phyloP scores from a whole-genome alignment of 495 filamentous ascomycete genomes.

The Clohesyomyces aquaticus region DNA sequence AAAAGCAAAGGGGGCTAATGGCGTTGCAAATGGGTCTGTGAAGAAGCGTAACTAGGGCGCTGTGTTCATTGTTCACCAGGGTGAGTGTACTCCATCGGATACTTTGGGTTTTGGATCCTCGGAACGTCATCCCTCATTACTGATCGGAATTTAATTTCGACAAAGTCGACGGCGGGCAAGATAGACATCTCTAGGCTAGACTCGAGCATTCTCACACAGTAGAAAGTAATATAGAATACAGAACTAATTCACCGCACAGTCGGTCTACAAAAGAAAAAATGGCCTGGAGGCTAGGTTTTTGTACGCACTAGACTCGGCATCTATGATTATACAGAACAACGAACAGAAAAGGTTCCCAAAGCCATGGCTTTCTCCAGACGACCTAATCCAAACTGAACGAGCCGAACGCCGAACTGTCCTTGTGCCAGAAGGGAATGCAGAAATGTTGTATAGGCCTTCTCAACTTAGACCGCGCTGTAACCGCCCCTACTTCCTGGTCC shows the following conservation, averaged over 20 bases:
- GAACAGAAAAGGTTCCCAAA: background rate
- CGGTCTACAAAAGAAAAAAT: no score
- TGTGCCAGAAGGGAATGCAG: no score
- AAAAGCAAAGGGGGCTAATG: conserved; percentile 35
- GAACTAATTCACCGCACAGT: no score
- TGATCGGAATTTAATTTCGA: no score
- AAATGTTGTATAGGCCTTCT: background rate
- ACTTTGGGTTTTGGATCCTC: background rate
- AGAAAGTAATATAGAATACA: no score
- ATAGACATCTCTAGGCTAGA: background rate
- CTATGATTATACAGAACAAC: background rate
- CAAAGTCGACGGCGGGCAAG: background rate
- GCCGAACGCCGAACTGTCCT: background rate
- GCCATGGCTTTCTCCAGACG: background rate
- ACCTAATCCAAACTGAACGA: background rate
- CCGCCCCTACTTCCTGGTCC: conserved; percentile 79
- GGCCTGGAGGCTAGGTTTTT: no score
- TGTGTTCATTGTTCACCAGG: background rate
- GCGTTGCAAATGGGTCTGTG: conserved; percentile 13
- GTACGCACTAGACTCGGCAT: background rate
- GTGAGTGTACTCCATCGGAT: no score
- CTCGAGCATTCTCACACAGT: background rate
- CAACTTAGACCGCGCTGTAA: conserved; percentile 83
- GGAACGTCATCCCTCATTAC: no score
- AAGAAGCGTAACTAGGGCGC: conserved; percentile 28